These are phyloP conservation scores for Penicillium sp. DNA, from an alignment of 2,329 filamentous ascomycete genomes.

Conservation along the genomic window DNA sequence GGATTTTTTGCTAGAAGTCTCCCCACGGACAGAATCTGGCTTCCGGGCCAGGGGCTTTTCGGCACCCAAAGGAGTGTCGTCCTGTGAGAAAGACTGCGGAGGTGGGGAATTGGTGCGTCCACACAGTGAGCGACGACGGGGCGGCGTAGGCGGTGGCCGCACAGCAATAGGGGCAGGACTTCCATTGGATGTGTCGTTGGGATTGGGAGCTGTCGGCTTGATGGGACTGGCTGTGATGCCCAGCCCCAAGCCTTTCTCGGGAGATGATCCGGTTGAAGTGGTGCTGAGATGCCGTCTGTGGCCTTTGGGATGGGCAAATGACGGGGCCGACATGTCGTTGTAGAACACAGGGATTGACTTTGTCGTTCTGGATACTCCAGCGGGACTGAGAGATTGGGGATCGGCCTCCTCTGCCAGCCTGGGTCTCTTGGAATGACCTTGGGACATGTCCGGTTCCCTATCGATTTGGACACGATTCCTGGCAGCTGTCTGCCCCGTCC, in stretches of 20 bases:
- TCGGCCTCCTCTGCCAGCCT: not conserved
- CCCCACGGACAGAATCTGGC: not conserved
- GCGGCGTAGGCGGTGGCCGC: not conserved
- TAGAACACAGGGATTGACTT: not conserved
- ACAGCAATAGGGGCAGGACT: not conserved
- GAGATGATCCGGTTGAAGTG: not conserved
- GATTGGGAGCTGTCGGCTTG: not conserved
- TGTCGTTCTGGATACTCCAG: not conserved
- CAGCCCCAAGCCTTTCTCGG: not conserved
- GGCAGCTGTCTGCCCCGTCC: not conserved
- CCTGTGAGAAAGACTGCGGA: not conserved
- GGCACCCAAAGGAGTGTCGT: not conserved
- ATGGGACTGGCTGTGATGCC: not conserved
- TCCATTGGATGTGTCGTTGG: not conserved
- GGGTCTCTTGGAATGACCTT: not conserved
- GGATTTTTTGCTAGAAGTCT: not conserved
- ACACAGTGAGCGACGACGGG: not conserved
- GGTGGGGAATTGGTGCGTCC: not conserved
- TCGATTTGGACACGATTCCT: not conserved
- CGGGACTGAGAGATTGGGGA: not conserved
- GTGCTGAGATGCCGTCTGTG: not conserved
- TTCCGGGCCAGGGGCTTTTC: not conserved
- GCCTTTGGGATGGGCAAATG: not conserved
- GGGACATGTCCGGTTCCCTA: not conserved
- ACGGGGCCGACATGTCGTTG: not conserved